A percentile compares a stretch with the other conserved stretches of the same genome.
Conservation (phyloP, 768 basidiomycete genomes). For the Collybia mongolica region DNA sequence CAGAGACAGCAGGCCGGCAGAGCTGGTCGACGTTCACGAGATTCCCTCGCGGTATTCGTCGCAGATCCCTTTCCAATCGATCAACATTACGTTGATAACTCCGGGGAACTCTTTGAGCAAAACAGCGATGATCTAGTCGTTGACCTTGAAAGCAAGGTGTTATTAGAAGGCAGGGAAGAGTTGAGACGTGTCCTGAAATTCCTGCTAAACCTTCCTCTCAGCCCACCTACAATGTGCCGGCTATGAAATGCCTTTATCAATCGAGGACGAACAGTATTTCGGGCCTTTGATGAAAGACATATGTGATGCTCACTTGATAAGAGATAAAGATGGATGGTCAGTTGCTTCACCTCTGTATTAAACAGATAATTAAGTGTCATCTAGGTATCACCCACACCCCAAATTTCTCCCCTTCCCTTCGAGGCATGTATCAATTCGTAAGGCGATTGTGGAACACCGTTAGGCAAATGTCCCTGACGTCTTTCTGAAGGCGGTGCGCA, state of each 20-base stretch:
- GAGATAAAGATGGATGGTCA: conserved; percentile 82
- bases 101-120: conserved; percentile 67
- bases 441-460: conserved; percentile 6
- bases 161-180: conserved; percentile 57
- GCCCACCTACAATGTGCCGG: conserved; percentile 88
- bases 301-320: conserved; percentile 57
- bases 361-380: neutral
- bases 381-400: conserved; percentile 81
- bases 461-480: neutral
- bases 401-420: conserved; percentile 79
- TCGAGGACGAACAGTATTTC: conserved; percentile 70
- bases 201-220: conserved; percentile 15
- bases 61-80: conserved; percentile 71
- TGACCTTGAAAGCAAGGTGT: conserved; percentile 70
- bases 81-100: conserved; percentile 68
- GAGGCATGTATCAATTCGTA: conserved; percentile 67
- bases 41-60: conserved; percentile 75
- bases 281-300: conserved; percentile 57
- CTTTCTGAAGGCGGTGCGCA: conserved; percentile 49
- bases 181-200: neutral
- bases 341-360: conserved; percentile 11
- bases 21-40: conserved; percentile 78
- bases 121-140: conserved; percentile 62
- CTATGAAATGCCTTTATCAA: conserved; percentile 77
- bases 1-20: conserved; percentile 89